Evolutionary conservation across 108 stramenopile species (phyloP).

Genomic region (Poteriospumella lacustris): DNA sequence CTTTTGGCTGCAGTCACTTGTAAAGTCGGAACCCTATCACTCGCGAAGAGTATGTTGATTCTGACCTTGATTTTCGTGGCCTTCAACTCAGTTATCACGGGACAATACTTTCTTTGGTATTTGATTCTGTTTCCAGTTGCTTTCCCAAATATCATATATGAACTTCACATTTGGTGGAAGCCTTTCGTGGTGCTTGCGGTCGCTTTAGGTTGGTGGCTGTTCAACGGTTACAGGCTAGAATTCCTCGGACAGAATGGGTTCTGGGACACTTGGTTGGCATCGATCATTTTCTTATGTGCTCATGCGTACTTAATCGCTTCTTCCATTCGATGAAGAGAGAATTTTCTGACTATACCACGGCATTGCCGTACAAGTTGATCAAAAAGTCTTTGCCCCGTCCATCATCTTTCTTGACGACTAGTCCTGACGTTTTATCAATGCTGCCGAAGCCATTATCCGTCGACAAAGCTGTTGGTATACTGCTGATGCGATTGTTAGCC

Average conservation of each 20-base stretch:
- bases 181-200: neutral
- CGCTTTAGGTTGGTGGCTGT: slow-evolving; percentile 42
- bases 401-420: too few relatives aligned
- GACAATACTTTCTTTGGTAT: slow-evolving; percentile 96
- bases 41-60: slow-evolving; percentile 68
- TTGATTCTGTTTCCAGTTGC: slow-evolving; percentile 50
- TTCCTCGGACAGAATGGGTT: slow-evolving; percentile 44
- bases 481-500: too few relatives aligned
- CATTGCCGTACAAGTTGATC: too few relatives aligned
- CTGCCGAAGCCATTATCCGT: too few relatives aligned
- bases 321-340: too few relatives aligned
- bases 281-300: slow-evolving; percentile 35
- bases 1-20: too few relatives aligned
- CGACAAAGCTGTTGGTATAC: too few relatives aligned
- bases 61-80: slow-evolving; percentile 93
- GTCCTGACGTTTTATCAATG: too few relatives aligned
- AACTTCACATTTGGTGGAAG: neutral
- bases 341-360: too few relatives aligned
- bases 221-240: slow-evolving; percentile 42
- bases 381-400: too few relatives aligned
- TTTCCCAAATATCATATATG: neutral
- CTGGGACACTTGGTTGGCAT: slow-evolving; percentile 40
- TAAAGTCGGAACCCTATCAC: slow-evolving; percentile 33
- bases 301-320: neutral
- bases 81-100: slow-evolving; percentile 97